phyloP scores from a whole-genome alignment of 1,284 basidiomycete genomes.

The Xerocomus amazonicus region DNA sequence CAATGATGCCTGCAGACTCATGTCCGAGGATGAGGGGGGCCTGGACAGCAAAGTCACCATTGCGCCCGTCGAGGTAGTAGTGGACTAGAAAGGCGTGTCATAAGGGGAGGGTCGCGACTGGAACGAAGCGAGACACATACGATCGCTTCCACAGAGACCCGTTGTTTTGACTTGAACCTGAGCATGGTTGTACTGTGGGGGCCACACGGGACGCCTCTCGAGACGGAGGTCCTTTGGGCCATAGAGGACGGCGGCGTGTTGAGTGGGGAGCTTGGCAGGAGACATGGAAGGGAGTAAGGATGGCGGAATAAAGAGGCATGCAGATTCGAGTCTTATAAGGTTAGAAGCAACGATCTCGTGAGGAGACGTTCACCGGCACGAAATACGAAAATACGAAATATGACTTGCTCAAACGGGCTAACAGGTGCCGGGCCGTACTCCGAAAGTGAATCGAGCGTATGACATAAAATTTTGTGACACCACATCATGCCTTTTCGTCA shows the following conservation, averaged over 20 bases:
- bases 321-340: slow-evolving; percentile 33
- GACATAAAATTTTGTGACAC: slow-evolving; percentile 31
- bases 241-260: slow-evolving; percentile 67
- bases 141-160: slow-evolving; percentile 88
- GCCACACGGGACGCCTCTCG: slow-evolving; percentile 64
- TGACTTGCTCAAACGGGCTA: slow-evolving; percentile 22
- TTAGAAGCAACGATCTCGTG: slow-evolving; percentile 30
- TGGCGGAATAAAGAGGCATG: slow-evolving; percentile 26
- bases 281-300: slow-evolving; percentile 45
- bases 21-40: slow-evolving; percentile 87
- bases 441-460: slow-evolving; percentile 21
- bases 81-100: slow-evolving; percentile 54
- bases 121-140: slow-evolving; percentile 45
- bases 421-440: slow-evolving; percentile 28
- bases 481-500: slow-evolving; percentile 18
- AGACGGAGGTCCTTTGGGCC: slow-evolving; percentile 69
- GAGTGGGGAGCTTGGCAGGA: slow-evolving; percentile 50
- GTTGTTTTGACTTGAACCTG: slow-evolving; percentile 78
- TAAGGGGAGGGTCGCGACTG: slow-evolving; percentile 7
- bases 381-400: slow-evolving; percentile 18
- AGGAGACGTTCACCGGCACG: slow-evolving; percentile 17
- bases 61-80: slow-evolving; percentile 85
- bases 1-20: slow-evolving; percentile 83
- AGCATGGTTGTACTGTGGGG: slow-evolving; percentile 63
- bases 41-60: slow-evolving; percentile 87